A percentile compares a stretch with the other conserved stretches of the same genome.
phyloP scores from a whole-genome alignment of 345 rosid species.

The Aegle marmelos region DNA sequence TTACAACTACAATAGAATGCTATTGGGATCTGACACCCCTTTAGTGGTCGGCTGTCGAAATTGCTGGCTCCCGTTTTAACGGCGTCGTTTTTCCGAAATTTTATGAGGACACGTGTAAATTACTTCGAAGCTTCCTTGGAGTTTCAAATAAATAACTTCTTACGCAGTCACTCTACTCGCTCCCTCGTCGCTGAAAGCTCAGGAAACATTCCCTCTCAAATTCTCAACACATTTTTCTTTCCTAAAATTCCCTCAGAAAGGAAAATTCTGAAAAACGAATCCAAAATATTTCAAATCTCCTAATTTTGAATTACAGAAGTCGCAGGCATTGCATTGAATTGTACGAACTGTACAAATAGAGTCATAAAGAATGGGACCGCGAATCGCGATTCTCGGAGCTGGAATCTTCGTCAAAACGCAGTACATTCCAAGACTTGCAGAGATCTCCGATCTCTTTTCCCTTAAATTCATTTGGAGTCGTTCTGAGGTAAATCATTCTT shows the following conservation, averaged over 20 bases:
- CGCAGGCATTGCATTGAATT: not conserved
- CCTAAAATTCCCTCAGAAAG: not conserved
- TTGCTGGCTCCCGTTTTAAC: too few species aligned
- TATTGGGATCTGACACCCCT: too few species aligned
- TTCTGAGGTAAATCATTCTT: slow-evolving; percentile 41
- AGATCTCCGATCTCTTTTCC: slow-evolving; percentile 71
- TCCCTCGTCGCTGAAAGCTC: not conserved
- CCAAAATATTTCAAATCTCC: not conserved
- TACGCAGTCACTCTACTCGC: not conserved
- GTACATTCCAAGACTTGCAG: slow-evolving; percentile 79
- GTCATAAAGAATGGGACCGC: slow-evolving; percentile 26
- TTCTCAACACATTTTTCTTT: not conserved
- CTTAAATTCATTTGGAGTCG: slow-evolving; percentile 91
- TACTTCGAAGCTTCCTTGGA: not conserved
- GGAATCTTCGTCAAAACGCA: slow-evolving; percentile 91
- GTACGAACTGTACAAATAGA: too few species aligned
- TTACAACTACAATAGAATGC: too few species aligned
- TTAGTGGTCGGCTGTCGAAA: rapidly evolving
- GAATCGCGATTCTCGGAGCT: slow-evolving; percentile 79
- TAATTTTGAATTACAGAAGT: not conserved
- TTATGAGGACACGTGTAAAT: not conserved
- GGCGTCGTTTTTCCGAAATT: not conserved
- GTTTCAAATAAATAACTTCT: not conserved
- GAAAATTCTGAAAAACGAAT: not conserved
- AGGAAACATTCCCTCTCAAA: not conserved